These are phyloP conservation scores for Geranium incanum DNA, from an alignment of 441 rosid genomes.

Conservation along the genomic window DNA sequence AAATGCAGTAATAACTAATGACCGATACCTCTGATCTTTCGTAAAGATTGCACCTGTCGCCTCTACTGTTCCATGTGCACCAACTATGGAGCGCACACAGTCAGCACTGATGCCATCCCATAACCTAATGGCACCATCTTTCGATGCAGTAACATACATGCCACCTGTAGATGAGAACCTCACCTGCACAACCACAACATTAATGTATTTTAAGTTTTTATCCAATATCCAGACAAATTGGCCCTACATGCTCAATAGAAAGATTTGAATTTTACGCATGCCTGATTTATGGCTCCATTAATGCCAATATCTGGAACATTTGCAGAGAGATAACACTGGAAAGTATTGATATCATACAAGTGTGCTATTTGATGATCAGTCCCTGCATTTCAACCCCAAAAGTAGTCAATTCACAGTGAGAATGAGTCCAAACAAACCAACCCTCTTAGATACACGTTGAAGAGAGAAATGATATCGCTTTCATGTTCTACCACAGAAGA, in stretches of 20 bases:
- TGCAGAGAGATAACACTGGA: constrained; percentile 65
- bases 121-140: constrained; percentile 69
- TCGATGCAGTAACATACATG: constrained; percentile 73
- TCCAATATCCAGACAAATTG: constrained; percentile 5
- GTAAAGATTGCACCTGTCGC: constrained; percentile 66
- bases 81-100: constrained; percentile 52
- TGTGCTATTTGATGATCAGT: constrained; percentile 78
- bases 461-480: neutral
- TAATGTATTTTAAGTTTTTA: constrained; percentile 9
- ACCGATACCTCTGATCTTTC: constrained; percentile 65
- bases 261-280: constrained; percentile 16
- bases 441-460: neutral
- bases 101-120: constrained; percentile 69
- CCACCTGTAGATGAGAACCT: constrained; percentile 75
- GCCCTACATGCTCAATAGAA: constrained; percentile 10
- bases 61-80: constrained; percentile 69
- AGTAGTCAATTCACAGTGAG: constrained; percentile 13
- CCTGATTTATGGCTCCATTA: constrained; percentile 84
- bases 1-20: neutral
- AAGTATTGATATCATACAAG: constrained; percentile 75
- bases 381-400: constrained; percentile 38
- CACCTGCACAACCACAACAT: constrained; percentile 41
- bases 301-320: constrained; percentile 47
- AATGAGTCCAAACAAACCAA: neutral
- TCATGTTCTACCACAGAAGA: neutral